phyloP scores from a whole-genome alignment of 805 yeast species.

The Lachancea nothofagi region DNA sequence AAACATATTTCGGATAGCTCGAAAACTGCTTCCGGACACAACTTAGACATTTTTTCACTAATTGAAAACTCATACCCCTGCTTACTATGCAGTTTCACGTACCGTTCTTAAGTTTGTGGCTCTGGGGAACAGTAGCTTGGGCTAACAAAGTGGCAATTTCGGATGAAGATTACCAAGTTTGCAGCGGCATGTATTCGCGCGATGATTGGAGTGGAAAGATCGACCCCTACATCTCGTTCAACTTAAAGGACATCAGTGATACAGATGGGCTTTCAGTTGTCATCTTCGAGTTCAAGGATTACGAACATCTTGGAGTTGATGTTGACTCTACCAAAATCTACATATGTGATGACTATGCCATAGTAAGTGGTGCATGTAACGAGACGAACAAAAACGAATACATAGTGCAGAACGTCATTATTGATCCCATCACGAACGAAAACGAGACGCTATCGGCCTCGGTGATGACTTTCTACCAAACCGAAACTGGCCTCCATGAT shows the following conservation, averaged over 20 bases:
- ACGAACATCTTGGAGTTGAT: slow-evolving; percentile 57
- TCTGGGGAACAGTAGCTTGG: slow-evolving; percentile 12
- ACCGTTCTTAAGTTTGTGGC: slow-evolving; percentile 8
- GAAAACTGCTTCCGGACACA: too few species aligned
- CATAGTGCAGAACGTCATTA: slow-evolving; percentile 43
- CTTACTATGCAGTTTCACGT: not conserved
- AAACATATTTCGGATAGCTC: too few species aligned
- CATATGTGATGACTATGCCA: slow-evolving; percentile 69
- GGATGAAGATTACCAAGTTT: slow-evolving; percentile 53
- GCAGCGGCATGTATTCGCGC: slow-evolving; percentile 87
- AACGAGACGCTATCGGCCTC: slow-evolving; percentile 50
- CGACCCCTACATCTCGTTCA: slow-evolving; percentile 55
- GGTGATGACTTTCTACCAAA: slow-evolving; percentile 51
- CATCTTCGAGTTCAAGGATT: slow-evolving; percentile 79
- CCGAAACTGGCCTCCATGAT: slow-evolving; percentile 53
- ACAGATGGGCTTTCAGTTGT: slow-evolving; percentile 54
- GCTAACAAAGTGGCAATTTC: slow-evolving; percentile 46
- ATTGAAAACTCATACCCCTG: too few species aligned
- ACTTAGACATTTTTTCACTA: too few species aligned
- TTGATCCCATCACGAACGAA: slow-evolving; percentile 42
- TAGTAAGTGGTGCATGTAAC: slow-evolving; percentile 52
- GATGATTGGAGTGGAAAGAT: slow-evolving; percentile 80
- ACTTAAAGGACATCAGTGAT: slow-evolving; percentile 32
- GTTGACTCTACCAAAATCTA: slow-evolving; percentile 47
- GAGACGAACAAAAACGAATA: slow-evolving; percentile 54